Percentiles rank a stretch among this genome's conserved stretches.
Conservation (phyloP, 768 basidiomycete genomes). For the Podaxis sp. region DNA sequence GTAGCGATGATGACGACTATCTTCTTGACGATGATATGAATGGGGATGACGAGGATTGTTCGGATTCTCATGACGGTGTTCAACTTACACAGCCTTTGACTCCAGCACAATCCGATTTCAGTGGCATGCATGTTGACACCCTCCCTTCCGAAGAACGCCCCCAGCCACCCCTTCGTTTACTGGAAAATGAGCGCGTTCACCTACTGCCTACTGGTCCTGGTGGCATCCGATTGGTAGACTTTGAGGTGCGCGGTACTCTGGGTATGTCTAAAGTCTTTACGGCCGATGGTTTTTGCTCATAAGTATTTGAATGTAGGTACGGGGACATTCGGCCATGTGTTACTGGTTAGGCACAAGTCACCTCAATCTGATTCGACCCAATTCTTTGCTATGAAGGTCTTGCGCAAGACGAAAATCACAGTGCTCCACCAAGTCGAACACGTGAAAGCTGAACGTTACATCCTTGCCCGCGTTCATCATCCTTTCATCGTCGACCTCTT, state of each 20-base stretch:
- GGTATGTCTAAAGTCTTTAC: slow-evolving; percentile 12
- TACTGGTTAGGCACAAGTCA: slow-evolving; percentile 77
- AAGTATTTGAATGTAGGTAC: slow-evolving; percentile 55
- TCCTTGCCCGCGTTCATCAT: slow-evolving; percentile 87
- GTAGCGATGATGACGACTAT: slow-evolving; percentile 14
- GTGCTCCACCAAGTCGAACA: slow-evolving; percentile 95
- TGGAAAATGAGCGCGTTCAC: slow-evolving; percentile 72
- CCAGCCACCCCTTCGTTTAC: slow-evolving; percentile 48
- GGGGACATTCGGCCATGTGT: slow-evolving; percentile 93
- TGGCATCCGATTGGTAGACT: slow-evolving; percentile 71
- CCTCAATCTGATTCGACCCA: slow-evolving; percentile 49
- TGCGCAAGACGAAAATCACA: slow-evolving; percentile 83
- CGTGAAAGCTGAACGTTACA: slow-evolving; percentile 94
- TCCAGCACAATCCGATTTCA: slow-evolving; percentile 11
- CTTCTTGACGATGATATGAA: slow-evolving; percentile 15
- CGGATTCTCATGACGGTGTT: not conserved
- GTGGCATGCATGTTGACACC: slow-evolving; percentile 11
- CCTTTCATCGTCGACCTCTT: slow-evolving; percentile 97
- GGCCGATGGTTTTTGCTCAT: slow-evolving; percentile 6
- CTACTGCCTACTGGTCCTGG: slow-evolving; percentile 52
- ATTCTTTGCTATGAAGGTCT: slow-evolving; percentile 87
- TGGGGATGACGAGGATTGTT: slow-evolving; percentile 4
- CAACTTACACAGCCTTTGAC: slow-evolving; percentile 12
- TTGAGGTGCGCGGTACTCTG: slow-evolving; percentile 72
- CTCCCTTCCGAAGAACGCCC: slow-evolving; percentile 6